Base-by-base conservation (phyloP, 2,329 filamentous ascomycete genomes). In the Trichoderma aggressivum region DNA sequence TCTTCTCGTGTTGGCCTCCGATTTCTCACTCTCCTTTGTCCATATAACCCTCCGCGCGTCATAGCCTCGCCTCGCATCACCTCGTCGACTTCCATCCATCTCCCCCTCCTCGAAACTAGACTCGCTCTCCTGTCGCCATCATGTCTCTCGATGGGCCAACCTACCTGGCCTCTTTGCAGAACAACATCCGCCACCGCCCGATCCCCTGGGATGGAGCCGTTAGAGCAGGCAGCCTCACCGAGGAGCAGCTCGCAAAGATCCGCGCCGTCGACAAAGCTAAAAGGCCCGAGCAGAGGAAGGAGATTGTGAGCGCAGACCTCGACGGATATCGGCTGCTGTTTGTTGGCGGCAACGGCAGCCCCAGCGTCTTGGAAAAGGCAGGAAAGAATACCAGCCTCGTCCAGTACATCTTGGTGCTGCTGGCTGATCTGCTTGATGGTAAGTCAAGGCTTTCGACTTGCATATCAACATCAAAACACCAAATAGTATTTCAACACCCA, bases 181-280 rank as follows among this genome's bases (percentile, higher is more conserved):
- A 93, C 89, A 98, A 98, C 86, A 97, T 98, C 81, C 93, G 96
- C 80, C 92, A 93, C 79, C 90, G 96, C 76, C 94, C 94, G 75
- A 97, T 99, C 83, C 94, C 95, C 71, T 99, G 96, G 96, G 95
- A 98, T 83, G 95, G 95, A 78, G 94, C 95, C 78, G 94, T 97
- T 75, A 90, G 96, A 81, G 94, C 94, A 77, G 94, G 94, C 81
- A 96, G 94, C 79, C 92, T 99, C 83, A 97, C 93, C 71, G 95
- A 98, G 76, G 91, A 92, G 76, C 95, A 99, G 82, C 89, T 98
- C 77, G 93, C 92, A 85, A 95, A 94, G 87, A 97, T 99, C 84
- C 94, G 94, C 82, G 93, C 94, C 73, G 93, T 98, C 77, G 96
- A 98, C 82, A 98, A 98, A 84, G 93, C 96, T 75, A 92, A 94